Conservation (phyloP, 805 yeast genomes). For the Cyberlindnera euphorbiiphila region DNA sequence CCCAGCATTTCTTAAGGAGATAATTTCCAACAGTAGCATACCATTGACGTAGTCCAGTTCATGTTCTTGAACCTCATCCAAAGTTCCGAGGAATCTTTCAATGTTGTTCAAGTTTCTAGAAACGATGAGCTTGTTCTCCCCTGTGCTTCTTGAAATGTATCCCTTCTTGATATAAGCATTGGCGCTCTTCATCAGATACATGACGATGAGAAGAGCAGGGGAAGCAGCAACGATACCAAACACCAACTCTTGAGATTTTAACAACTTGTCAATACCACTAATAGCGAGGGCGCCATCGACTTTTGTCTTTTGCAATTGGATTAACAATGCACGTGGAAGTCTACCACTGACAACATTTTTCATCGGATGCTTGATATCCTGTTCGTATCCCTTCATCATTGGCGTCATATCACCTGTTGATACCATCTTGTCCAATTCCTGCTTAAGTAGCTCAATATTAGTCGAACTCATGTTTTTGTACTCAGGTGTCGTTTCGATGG, state of each 20-base stretch:
- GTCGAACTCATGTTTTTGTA: conserved; percentile 6
- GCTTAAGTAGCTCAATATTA: conserved; percentile 15
- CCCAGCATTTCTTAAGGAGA: conserved; percentile 51
- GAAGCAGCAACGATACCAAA: conserved; percentile 88
- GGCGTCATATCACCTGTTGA: conserved; percentile 74
- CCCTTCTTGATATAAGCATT: conserved; percentile 35
- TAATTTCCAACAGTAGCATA: conserved; percentile 59
- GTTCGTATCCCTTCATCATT: conserved; percentile 77
- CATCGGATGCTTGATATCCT: conserved; percentile 67
- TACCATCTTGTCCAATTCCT: conserved; percentile 44
- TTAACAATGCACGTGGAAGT: conserved; percentile 70
- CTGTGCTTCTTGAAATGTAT: conserved; percentile 21
- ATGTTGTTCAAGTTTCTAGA: conserved; percentile 50
- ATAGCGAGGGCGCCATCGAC: conserved; percentile 92
- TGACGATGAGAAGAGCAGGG: conserved; percentile 64
- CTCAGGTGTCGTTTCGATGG: conserved; percentile 33
- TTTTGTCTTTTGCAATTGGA: conserved; percentile 93
- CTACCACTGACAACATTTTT: conserved; percentile 60
- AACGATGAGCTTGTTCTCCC: conserved; percentile 31
- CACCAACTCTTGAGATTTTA: conserved; percentile 90
- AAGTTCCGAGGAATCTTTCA: conserved; percentile 45
- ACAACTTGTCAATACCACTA: conserved; percentile 82
- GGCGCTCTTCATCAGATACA: conserved; percentile 37
- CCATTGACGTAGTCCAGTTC: conserved; percentile 47
- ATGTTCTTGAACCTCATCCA: conserved; percentile 19